A percentile compares a stretch with the other conserved stretches of the same genome.
These are phyloP conservation scores for Biscogniauxia sp. DNA, from an alignment of 2,329 filamentous ascomycete genomes.

Conservation along the genomic window DNA sequence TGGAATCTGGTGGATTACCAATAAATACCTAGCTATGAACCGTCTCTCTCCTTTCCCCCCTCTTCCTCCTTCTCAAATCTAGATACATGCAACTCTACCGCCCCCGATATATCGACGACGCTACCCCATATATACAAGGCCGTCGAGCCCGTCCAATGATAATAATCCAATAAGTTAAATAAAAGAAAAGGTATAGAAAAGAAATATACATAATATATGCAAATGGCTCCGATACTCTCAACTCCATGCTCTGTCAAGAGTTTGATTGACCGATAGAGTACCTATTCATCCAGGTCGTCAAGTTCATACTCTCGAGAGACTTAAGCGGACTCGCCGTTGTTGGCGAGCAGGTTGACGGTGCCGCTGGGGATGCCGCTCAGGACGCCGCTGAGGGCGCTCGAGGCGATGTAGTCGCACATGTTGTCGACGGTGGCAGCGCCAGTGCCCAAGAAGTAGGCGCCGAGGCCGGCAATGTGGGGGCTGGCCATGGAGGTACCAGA, in stretches of 20 bases:
- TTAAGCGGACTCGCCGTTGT: conserved; percentile 29
- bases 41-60: background rate
- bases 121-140: background rate
- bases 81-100: background rate
- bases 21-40: background rate
- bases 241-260: too few species aligned
- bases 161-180: background rate
- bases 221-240: background rate
- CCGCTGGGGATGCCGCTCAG: conserved; percentile 34
- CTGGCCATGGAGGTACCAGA: conserved; percentile 62
- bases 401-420: conserved; percentile 41
- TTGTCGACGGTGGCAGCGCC: conserved; percentile 38
- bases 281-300: background rate
- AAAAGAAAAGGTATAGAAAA: background rate
- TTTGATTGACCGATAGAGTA: background rate
- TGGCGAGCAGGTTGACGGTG: conserved; percentile 34
- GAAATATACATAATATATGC: background rate
- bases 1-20: background rate
- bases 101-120: background rate
- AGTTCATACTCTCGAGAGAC: background rate
- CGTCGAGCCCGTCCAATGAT: background rate
- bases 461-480: conserved; percentile 61
- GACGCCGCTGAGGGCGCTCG: conserved; percentile 38
- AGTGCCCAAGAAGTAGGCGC: conserved; percentile 52
- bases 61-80: background rate